Evolutionary conservation across 805 yeast genomes (phyloP), one percentile per base, ranked within the genome.

Genomic region (Zygotorulaspora sp.): DNA sequence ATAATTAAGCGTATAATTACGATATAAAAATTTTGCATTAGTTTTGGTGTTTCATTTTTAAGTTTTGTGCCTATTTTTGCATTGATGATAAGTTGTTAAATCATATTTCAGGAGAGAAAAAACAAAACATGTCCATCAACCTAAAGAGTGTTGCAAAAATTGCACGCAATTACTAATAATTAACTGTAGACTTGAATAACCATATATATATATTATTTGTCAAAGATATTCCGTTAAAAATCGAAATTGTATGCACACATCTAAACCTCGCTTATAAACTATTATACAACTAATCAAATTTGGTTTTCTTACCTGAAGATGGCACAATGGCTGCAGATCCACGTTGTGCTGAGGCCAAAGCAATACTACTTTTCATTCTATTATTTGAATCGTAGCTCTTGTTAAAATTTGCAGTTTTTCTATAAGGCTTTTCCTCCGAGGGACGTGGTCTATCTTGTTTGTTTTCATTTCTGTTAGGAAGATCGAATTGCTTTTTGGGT

Each of bases 321-420:
- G 85, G 78, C 19, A 88, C 95, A 57, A 90, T 85, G 5, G 94
- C 89, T 13, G 87, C 86, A 53, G 85, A 81, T 6, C 80, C 95
- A 67, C 97, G 78, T 65, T 76, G 95, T 3, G 97, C 96, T 11
- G 70, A 70, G 2, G 96, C 90, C 51, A 90, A 71, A 0, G 96
- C 96, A 30, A 85, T 75, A 31, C 96, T 89, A 6, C 97, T 81
- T 48, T 74, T 77, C 40, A 74, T 58, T 62, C 88, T 70, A 43
- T 70, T 70, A 44, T 70, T 68, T 7, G 68, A 48, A 28, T 57
- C 63, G n/a, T 49, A 42, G 12, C 23, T 23, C 12, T 33, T 36
- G 35, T 33, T 41, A 25, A 41, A 39, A 24, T 32, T 27, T n/a
- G 14, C 19, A 16, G 25, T 31, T 8, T 13, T 43, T n/a, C 26